phyloP scores from a whole-genome alignment of 306 rosid genomes.

The Hippophae rhamnoides region DNA sequence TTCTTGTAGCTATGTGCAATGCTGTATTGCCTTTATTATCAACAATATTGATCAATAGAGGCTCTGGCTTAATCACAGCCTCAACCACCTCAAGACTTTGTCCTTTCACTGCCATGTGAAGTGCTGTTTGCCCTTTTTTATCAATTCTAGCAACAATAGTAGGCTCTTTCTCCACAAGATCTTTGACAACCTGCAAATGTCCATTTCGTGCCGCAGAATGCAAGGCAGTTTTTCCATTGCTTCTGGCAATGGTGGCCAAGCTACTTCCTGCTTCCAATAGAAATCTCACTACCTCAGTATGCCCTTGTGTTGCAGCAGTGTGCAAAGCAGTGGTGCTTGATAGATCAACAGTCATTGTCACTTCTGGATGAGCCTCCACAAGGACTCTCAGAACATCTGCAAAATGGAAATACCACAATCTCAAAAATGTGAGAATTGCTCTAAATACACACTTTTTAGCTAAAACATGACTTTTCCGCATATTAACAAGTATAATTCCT shows the following conservation, averaged over 20 bases:
- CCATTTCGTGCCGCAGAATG: conserved; percentile 97
- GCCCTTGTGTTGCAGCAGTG: conserved; percentile 91
- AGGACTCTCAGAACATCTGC: conserved; percentile 66
- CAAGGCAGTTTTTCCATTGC: conserved; percentile 86
- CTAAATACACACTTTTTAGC: no score
- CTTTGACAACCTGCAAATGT: conserved; percentile 56
- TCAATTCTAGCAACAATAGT: conserved; percentile 44
- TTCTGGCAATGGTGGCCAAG: conserved; percentile 76
- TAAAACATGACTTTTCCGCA: no score
- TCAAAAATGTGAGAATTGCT: no score
- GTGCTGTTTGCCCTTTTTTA: conserved; percentile 94
- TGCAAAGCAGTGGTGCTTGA: conserved; percentile 94
- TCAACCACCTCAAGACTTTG: conserved; percentile 67
- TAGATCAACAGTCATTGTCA: conserved; percentile 83
- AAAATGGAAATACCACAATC: conserved; percentile 5
- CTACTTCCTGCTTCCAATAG: conserved; percentile 75
- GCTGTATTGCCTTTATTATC: conserved; percentile 73
- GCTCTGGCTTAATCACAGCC: conserved; percentile 53
- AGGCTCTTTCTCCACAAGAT: conserved; percentile 56
- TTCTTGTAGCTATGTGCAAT: conserved; percentile 80
- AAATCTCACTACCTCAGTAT: conserved; percentile 52
- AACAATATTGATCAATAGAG: conserved; percentile 50
- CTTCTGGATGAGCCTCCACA: conserved; percentile 71
- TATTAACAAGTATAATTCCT: no score
- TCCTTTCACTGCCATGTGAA: conserved; percentile 96